Evolutionary conservation across 2,329 filamentous ascomycete species (phyloP).

Genomic region (Aspergillus novofumigatus): DNA sequence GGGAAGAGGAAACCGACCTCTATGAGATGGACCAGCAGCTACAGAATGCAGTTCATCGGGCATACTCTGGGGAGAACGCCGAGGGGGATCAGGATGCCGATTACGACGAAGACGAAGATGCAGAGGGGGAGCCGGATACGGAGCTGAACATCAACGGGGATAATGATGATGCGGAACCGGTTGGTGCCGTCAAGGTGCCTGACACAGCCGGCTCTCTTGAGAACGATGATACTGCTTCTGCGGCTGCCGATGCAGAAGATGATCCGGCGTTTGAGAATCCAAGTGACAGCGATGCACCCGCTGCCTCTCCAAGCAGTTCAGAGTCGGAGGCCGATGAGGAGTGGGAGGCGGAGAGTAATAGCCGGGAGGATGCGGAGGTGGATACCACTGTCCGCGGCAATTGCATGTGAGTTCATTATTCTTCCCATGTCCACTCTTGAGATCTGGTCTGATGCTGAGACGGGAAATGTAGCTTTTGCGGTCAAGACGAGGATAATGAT

Average conservation of each 20-base stretch:
- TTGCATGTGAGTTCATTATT: constrained; percentile 54
- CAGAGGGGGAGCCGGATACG: constrained; percentile 21
- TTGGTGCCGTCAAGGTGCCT: constrained; percentile 36
- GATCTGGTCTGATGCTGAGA: constrained; percentile 28
- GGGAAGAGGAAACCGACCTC: constrained; percentile 41
- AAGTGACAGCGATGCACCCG: constrained; percentile 37
- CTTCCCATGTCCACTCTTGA: neutral
- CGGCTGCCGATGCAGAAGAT: constrained; percentile 37
- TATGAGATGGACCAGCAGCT: constrained; percentile 39
- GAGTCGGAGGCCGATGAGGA: constrained; percentile 56
- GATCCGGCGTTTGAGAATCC: constrained; percentile 42
- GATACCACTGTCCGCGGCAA: constrained; percentile 51
- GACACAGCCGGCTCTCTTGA: constrained; percentile 26
- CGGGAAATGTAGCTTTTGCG: constrained; percentile 65
- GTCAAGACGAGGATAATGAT: constrained; percentile 76
- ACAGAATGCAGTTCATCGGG: constrained; percentile 35
- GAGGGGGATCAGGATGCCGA: constrained; percentile 26
- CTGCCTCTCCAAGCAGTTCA: constrained; percentile 44
- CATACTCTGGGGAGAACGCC: constrained; percentile 30
- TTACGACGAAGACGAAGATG: constrained; percentile 31
- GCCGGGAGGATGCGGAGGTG: constrained; percentile 41
- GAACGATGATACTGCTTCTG: constrained; percentile 40
- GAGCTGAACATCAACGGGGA: constrained; percentile 31
- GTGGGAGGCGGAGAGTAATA: constrained; percentile 48
- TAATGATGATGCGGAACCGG: constrained; percentile 41